Percentiles rank a stretch among this genome's conserved stretches.
phyloP scores from a whole-genome alignment of 306 rosid genomes.

The Morella rubra region DNA sequence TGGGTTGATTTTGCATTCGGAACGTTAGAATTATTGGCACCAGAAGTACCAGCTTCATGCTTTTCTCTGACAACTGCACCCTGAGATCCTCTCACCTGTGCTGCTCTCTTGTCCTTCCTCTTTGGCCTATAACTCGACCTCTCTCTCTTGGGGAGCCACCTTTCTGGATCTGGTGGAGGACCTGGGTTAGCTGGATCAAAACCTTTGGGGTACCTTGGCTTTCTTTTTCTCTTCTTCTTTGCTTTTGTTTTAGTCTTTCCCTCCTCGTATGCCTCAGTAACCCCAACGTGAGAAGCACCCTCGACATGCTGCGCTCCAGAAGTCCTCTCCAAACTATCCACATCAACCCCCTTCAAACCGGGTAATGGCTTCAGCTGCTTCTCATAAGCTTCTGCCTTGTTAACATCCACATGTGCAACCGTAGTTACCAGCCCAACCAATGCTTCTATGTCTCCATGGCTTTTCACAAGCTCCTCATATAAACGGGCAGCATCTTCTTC shows the following conservation, averaged over 20 bases:
- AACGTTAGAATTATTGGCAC: conserved; percentile 40
- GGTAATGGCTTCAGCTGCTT: conserved; percentile 78
- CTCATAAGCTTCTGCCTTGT: conserved; percentile 88
- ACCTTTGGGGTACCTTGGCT: conserved; percentile 96
- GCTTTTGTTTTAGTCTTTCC: conserved; percentile 78
- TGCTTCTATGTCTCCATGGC: conserved; percentile 78
- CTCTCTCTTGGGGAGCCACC: conserved; percentile 99
- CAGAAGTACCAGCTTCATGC: conserved; percentile 53
- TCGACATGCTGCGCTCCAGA: conserved; percentile 81
- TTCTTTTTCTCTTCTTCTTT: conserved; percentile 95
- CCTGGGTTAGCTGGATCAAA: conserved; percentile 95
- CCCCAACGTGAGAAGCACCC: conserved; percentile 40
- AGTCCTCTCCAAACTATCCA: conserved; percentile 80
- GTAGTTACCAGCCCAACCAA: conserved; percentile 84
- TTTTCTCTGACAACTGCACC: conserved; percentile 88
- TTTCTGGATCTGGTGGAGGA: conserved; percentile 96
- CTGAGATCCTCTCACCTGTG: conserved; percentile 97
- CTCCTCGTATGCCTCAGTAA: conserved; percentile 57
- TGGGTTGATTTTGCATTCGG: conserved; percentile 68
- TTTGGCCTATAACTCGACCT: conserved; percentile 93
- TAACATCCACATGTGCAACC: conserved; percentile 71
- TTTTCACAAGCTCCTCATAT: conserved; percentile 86
- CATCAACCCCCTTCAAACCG: conserved; percentile 76
- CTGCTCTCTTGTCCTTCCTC: conserved; percentile 96
- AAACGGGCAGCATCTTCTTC: conserved; percentile 80